Conservation (phyloP, 2,329 filamentous ascomycete genomes). For the Pyrenochaeta sp. region DNA sequence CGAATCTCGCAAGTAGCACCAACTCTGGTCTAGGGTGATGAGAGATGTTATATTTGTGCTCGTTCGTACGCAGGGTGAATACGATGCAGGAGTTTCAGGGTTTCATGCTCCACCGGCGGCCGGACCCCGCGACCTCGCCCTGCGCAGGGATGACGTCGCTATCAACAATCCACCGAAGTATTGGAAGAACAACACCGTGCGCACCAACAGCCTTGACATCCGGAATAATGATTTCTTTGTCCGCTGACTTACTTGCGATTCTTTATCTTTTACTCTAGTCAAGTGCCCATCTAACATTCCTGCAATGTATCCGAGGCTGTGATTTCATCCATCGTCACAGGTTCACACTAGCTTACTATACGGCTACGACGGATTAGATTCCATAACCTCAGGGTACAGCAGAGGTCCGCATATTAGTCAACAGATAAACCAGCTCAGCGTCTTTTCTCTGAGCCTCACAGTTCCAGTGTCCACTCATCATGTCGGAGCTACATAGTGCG, state of each 20-base stretch:
- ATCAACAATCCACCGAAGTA: slow-evolving; percentile 8
- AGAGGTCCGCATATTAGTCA: not conserved
- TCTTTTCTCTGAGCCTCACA: not conserved
- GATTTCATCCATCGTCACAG: slow-evolving; percentile 25
- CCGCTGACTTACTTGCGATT: not conserved
- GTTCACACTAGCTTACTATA: slow-evolving; percentile 16
- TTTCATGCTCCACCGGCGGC: slow-evolving; percentile 9
- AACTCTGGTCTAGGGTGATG: not conserved
- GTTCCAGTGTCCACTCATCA: slow-evolving; percentile 15
- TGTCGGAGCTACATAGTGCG: slow-evolving; percentile 55
- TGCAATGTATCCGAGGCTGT: slow-evolving; percentile 5
- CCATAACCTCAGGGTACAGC: slow-evolving; percentile 1
- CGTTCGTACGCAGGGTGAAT: not conserved
- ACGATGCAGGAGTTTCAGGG: not conserved
- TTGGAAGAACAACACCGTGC: not conserved
- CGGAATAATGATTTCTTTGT: not conserved
- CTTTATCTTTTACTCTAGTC: not conserved
- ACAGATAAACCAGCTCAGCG: not conserved
- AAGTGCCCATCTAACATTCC: not conserved
- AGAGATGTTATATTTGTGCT: not conserved
- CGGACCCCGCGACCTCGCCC: slow-evolving; percentile 17
- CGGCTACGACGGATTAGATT: slow-evolving; percentile 22
- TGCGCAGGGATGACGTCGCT: slow-evolving; percentile 24
- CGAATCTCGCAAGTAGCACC: slow-evolving; percentile 1
- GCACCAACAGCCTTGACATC: slow-evolving; percentile 6